Evolutionary conservation across 2,329 filamentous ascomycete genomes (phyloP), one percentile per base, ranked within the genome.

Genomic region (Nothopassalora personata): DNA sequence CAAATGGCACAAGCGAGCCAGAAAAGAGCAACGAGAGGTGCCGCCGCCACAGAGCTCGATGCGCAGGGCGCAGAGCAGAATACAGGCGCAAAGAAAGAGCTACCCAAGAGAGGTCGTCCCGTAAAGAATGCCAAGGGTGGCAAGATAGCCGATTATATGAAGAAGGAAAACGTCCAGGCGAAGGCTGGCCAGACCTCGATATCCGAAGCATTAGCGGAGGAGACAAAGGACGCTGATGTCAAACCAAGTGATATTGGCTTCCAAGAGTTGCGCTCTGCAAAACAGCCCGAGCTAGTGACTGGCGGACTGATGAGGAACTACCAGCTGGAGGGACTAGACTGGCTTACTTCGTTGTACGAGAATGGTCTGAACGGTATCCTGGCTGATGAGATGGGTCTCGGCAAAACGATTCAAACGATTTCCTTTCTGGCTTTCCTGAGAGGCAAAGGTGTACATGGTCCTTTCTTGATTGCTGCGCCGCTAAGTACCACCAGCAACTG

Each of bases 231-330:
- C 49, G 79, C 81, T 51, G 81, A 82, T 54, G 77, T 83, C 6
- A 81, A 85, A 56, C 79, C 83, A 3, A 78, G 80, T n/a, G 82
- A 83, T 23, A 77, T 87, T 57, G 84, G 85, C 28, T 80, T 84
- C 54, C 84, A 87, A 65, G 82, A 91, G 56, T 75, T 97, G 15
- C 81, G 86, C 58, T 90, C 95, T 72, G 93, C 92, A 0, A 81
- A 88, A 62, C 94, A 99, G 71, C 94, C 94, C 0, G 86, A 87
- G 63, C 85, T 91, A 59, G 86, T 99, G 67, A 86, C 87, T 0
- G 91, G 91, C 5, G 94, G 94, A 1, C 88, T 86, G 4, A 97
- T 99, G 93, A 82, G 92, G 18, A 88, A 90, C 62, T 99, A 99
- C 70, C 94, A 99, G 68, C 77, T 99, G 0, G 93, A 97, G 71